Evolutionary conservation across 176 grass and related monocot genomes (phyloP), one percentile per base, ranked within the genome.

Genomic region (Oryza rufipogon): DNA sequence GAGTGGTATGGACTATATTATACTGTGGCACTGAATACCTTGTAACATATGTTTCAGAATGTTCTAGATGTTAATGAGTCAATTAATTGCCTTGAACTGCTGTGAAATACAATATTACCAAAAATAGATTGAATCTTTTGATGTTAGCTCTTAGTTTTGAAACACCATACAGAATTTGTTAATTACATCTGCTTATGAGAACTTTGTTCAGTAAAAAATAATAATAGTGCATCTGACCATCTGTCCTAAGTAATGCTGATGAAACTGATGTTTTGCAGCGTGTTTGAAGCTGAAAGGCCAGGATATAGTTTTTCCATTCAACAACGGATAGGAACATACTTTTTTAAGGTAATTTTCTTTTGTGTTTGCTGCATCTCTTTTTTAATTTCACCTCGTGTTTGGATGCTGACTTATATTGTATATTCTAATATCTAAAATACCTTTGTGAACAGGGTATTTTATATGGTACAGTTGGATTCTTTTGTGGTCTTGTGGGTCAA

Each of bases 231-330:
- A 83, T 48, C 70, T 48, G 20, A 73, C 19, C 5, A 7, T 74
- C 86, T 34, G 83, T 30, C 61, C 49, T 38, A 13, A n/a, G 33
- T 66, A 78, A 47, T 66, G 33, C 44, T 86, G 69, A 86, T 68
- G 32, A 54, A 83, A 47, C 28, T 76, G n/a, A 48, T 80, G 51
- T 81, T 74, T 66, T 91, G 79, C 74, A 97, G 92, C 39, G 95
- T 97, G 77, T 95, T 97, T 91, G 95, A 97, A 97, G 91, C 92
- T 81, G 91, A 90, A 95, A 97, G 89, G 69, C 92, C 91, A 77
- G 92, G 92, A 77, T 97, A 75, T 78, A 93, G 71, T 46, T 97
- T 93, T 93, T 92, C 91, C 34, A 56, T 95, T 88, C 88, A 90
- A 79, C 95, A 97, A 84, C 79, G 95, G 78, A 84, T 93, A 33